Evolutionary conservation across 2,329 filamentous ascomycete genomes (phyloP).

Genomic region (Pseudocercospora pini-densiflorae): DNA sequence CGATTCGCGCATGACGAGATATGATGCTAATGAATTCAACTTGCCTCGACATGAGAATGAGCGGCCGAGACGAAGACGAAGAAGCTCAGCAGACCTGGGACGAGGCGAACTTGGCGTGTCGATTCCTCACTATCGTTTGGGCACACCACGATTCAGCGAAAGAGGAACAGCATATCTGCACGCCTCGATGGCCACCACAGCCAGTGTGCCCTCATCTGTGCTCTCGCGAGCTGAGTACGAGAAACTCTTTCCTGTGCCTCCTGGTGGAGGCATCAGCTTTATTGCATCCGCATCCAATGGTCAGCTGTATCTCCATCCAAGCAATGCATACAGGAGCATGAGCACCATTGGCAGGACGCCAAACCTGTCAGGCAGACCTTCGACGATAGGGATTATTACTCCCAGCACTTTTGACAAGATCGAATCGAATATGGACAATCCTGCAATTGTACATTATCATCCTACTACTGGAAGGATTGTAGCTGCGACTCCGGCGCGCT

Average conservation of each 20-base stretch:
- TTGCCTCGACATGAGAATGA: constrained; percentile 32
- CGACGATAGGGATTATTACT: constrained; percentile 26
- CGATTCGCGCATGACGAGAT: constrained; percentile 44
- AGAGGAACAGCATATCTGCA: constrained; percentile 77
- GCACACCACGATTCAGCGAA: constrained; percentile 78
- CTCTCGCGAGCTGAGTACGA: constrained; percentile 52
- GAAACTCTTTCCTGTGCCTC: constrained; percentile 50
- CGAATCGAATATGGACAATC: constrained; percentile 81
- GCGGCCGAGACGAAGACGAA: constrained; percentile 29
- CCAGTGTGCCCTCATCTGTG: constrained; percentile 68
- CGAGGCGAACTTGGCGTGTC: constrained; percentile 35
- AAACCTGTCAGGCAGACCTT: constrained; percentile 16
- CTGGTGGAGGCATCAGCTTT: constrained; percentile 31
- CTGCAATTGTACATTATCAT: constrained; percentile 81
- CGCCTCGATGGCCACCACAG: constrained; percentile 74
- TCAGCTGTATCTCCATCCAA: constrained; percentile 29
- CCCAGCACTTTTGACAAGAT: constrained; percentile 83
- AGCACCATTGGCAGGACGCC: constrained; percentile 17
- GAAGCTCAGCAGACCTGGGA: constrained; percentile 36
- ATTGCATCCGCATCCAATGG: constrained; percentile 22
- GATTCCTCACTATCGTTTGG: constrained; percentile 84
- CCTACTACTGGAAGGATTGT: constrained; percentile 72
- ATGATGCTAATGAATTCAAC: constrained; percentile 35
- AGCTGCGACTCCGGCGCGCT: constrained; percentile 85
- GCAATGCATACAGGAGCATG: constrained; percentile 13